Evolutionary conservation across 1,139 yeast species (phyloP).

Genomic region (Kurtzmaniella quercitrusa): DNA sequence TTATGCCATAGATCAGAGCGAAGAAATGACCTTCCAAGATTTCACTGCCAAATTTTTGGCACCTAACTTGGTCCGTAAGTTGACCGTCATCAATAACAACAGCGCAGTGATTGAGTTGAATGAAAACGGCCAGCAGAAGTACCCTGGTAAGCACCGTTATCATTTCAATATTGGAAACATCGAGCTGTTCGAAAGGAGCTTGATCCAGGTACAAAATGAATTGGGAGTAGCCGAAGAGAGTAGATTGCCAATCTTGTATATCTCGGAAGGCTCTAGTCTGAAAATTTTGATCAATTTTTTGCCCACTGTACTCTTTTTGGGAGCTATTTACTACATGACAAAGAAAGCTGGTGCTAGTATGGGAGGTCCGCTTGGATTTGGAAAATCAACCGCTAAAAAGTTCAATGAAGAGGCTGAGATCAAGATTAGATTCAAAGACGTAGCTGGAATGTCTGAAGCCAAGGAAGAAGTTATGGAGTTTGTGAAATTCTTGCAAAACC

Average conservation of each 20-base stretch:
- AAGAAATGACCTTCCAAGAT: conserved; percentile 43
- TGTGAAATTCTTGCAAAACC: conserved; percentile 86
- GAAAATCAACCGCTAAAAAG: conserved; percentile 84
- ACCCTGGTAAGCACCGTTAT: conserved; percentile 17
- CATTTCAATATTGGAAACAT: conserved; percentile 85
- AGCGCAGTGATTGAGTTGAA: conserved; percentile 38
- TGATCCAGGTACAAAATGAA: conserved; percentile 71
- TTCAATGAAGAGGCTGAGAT: conserved; percentile 91
- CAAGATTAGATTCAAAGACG: conserved; percentile 84
- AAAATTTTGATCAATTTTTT: conserved; percentile 67
- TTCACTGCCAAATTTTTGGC: conserved; percentile 38
- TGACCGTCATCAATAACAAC: conserved; percentile 37
- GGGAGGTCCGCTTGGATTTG: conserved; percentile 68
- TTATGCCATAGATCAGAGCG: conserved; percentile 16
- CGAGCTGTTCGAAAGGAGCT: conserved; percentile 82
- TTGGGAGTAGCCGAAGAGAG: conserved; percentile 58
- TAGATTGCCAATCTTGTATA: conserved; percentile 80
- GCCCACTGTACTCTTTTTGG: conserved; percentile 81
- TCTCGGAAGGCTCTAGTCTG: conserved; percentile 60
- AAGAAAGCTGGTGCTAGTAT: conserved; percentile 51
- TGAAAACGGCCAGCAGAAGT: conserved; percentile 32
- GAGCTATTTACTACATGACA: conserved; percentile 78
- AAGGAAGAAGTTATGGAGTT: conserved; percentile 97
- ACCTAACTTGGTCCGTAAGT: conserved; percentile 32
- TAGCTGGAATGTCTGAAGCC: conserved; percentile 98